Evolutionary conservation across 148 eudicot species (phyloP).

Genomic region (Rhododendron vialii): DNA sequence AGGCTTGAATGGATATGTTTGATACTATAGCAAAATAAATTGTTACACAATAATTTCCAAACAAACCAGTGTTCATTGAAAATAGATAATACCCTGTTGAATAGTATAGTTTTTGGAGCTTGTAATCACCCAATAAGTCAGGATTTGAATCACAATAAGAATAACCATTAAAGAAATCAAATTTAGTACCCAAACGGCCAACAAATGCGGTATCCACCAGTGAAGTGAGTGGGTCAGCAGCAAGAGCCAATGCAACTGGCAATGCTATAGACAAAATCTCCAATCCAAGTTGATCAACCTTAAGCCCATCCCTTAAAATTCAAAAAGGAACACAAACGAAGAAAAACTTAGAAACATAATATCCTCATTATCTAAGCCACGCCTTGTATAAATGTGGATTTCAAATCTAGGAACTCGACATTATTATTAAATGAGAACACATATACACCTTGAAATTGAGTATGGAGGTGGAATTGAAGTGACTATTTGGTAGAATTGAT

Average conservation of each 20-base stretch:
- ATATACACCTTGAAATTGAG: neutral
- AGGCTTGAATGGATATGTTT: neutral
- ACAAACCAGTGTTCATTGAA: neutral
- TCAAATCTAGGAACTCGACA: neutral
- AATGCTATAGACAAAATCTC: constrained; percentile 75
- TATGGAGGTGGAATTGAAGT: neutral
- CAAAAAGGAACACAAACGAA: neutral
- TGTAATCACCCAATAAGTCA: neutral
- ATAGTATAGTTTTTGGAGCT: neutral
- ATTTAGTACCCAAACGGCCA: constrained; percentile 78
- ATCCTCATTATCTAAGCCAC: neutral
- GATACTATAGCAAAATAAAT: neutral
- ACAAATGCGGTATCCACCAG: constrained; percentile 90
- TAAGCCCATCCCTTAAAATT: constrained; percentile 1
- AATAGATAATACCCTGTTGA: neutral
- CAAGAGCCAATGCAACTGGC: constrained; percentile 86
- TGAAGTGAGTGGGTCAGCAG: constrained; percentile 84
- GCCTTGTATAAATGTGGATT: neutral
- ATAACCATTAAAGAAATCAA: neutral
- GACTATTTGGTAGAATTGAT: neutral
- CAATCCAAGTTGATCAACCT: constrained; percentile 61
- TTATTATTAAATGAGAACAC: neutral
- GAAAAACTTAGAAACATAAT: neutral
- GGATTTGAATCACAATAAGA: neutral
- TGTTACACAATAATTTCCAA: neutral